Base-by-base conservation (phyloP, 495 filamentous ascomycete species). In the Endocarpon pusillum region DNA sequence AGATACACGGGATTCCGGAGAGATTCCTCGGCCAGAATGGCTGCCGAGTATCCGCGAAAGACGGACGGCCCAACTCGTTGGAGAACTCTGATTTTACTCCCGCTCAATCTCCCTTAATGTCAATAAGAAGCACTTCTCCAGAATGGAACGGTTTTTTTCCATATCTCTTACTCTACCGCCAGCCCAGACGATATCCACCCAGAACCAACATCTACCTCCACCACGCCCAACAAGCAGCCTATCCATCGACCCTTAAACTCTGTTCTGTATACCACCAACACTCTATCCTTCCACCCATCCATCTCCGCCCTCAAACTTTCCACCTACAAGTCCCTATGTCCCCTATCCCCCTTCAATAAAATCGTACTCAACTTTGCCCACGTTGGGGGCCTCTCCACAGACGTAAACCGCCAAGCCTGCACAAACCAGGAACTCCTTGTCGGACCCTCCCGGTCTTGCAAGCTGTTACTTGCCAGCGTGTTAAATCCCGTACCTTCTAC, bases 361-460 rank as follows among this genome's bases (percentile, higher is more conserved):
- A 73, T 94, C 33, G 67, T 83, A 30, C 96, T 94, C 66, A 92
- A 94, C 60, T 97, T 97, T 55, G 89, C 89, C 30, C 89, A 97
- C 55, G 77, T 92, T 2, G 89, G 89, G 33, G 89, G 89, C 6
- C 71, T 84, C 41, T 79, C 71, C 29, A 96, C 73, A 28, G 89
- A 97, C 56, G 81, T 94, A 32, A 92, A 93, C 56, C 64, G 89
- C 12, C 89, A 97, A 58, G 84, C 94, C 10, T 71, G 89, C 22
- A 66, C 75, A 43, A 96, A 97, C 49, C 89, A 96, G 56, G 79
- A 86, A 48, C 62, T 94, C 21, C 64, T 94, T 2, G 80, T 91
- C 7, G 64, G 59, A 3, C 92, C 92, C 53, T 94, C 94, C 60
- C 64, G 66, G 40, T 58, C 67, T 7, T 73, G 62, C 40, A 39